Evolutionary conservation across 176 grass and related monocot genomes (phyloP).

Genomic region (Carex kokanica): DNA sequence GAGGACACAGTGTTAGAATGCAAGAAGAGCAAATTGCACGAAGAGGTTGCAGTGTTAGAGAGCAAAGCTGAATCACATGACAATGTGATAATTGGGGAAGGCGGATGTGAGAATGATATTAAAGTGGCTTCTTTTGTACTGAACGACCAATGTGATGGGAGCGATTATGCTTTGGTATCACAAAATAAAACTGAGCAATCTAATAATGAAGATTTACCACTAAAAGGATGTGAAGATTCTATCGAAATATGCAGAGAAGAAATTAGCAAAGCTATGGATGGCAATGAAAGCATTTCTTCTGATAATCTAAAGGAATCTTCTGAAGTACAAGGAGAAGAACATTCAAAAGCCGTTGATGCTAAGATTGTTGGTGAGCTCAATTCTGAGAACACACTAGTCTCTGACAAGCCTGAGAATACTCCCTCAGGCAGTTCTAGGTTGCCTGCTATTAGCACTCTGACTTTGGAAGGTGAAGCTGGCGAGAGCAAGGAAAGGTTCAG

Average conservation of each 20-base stretch:
- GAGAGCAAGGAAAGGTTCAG: conserved; percentile 99
- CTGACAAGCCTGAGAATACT: conserved; percentile 30
- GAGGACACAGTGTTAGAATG: conserved; percentile 29
- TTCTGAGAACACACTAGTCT: conserved; percentile 15
- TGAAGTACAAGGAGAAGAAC: conserved; percentile 22
- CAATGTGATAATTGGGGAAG: conserved; percentile 34
- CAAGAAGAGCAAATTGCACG: conserved; percentile 26
- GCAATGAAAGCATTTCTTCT: conserved; percentile 25
- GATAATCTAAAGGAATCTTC: conserved; percentile 18
- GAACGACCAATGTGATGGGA: conserved; percentile 12
- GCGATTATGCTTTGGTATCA: background rate
- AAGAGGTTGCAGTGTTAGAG: conserved; percentile 27
- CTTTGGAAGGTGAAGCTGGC: conserved; percentile 55
- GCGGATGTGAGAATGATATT: background rate
- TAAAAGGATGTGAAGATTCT: conserved; percentile 34
- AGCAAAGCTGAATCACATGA: conserved; percentile 26
- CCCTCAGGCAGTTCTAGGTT: conserved; percentile 31
- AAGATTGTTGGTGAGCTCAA: conserved; percentile 20
- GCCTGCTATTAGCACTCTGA: conserved; percentile 27
- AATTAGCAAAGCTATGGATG: conserved; percentile 12
- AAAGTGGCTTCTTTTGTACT: conserved; percentile 18
- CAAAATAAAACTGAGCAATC: conserved; percentile 40
- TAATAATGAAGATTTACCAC: conserved; percentile 35
- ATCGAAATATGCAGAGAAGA: conserved; percentile 11
- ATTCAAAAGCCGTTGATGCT: conserved; percentile 21